phyloP scores from a whole-genome alignment of 805 yeast species.

The Lipomyces oligophaga region DNA sequence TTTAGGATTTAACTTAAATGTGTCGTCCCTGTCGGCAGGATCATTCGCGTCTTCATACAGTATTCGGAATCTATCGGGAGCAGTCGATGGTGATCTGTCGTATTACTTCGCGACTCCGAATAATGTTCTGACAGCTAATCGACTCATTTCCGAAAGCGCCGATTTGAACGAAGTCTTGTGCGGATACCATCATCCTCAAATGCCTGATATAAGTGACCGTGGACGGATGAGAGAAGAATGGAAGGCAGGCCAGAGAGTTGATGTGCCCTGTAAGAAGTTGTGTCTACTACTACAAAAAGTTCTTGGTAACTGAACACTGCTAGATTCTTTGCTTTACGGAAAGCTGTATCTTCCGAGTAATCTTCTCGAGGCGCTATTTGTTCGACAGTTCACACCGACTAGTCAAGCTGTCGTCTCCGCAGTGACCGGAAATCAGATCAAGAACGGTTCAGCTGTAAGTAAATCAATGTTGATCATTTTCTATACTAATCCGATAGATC shows the following conservation, averaged over 20 bases:
- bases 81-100: conserved; percentile 76
- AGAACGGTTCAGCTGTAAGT: conserved; percentile 46
- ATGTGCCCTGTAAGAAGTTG: conserved; percentile 21
- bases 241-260: conserved; percentile 34
- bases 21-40: conserved; percentile 67
- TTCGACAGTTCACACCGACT: conserved; percentile 55
- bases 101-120: conserved; percentile 63
- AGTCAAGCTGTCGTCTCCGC: conserved; percentile 71
- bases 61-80: conserved; percentile 37
- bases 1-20: conserved; percentile 56
- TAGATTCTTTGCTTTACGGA: conserved; percentile 63
- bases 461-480: background rate
- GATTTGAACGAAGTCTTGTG: conserved; percentile 61
- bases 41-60: conserved; percentile 70
- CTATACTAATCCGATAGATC: conserved; percentile 34
- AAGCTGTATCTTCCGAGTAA: conserved; percentile 84
- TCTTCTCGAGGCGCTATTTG: conserved; percentile 80
- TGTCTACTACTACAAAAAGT: background rate
- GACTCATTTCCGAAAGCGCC: conserved; percentile 39
- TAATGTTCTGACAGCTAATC: conserved; percentile 9
- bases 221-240: conserved; percentile 32
- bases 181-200: conserved; percentile 61
- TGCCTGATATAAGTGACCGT: conserved; percentile 36
- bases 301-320: background rate
- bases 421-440: conserved; percentile 59